These are phyloP conservation scores for Hawksworthiomyces lignivorus DNA, from an alignment of 2,329 filamentous ascomycete species.

Conservation along the genomic window DNA sequence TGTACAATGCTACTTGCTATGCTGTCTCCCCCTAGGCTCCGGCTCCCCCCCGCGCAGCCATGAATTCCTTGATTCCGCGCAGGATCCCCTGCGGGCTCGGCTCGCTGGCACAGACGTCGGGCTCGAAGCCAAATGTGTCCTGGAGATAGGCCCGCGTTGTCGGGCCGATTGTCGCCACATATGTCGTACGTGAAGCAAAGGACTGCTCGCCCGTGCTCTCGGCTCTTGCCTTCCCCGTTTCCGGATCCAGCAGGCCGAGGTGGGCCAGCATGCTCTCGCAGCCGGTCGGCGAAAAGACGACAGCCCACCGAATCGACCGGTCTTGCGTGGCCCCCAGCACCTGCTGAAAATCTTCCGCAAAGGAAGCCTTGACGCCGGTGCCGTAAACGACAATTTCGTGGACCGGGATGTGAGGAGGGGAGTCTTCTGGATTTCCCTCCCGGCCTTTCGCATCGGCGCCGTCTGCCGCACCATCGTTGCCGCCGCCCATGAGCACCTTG, in stretches of 20 bases:
- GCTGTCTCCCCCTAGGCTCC: too few relatives aligned
- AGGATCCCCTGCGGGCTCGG: slow-evolving; percentile 77
- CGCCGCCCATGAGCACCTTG: slow-evolving; percentile 57
- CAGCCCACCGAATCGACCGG: slow-evolving; percentile 54
- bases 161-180: slow-evolving; percentile 83
- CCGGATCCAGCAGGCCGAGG: slow-evolving; percentile 43
- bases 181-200: slow-evolving; percentile 42
- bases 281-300: slow-evolving; percentile 64
- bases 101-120: slow-evolving; percentile 72
- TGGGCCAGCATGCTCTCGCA: slow-evolving; percentile 52
- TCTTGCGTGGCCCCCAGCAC: slow-evolving; percentile 38
- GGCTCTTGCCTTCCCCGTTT: slow-evolving; percentile 25
- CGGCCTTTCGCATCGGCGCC: slow-evolving; percentile 14
- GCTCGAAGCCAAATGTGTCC: slow-evolving; percentile 55
- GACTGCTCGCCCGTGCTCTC: too few relatives aligned
- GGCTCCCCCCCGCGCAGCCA: too few relatives aligned
- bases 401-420: slow-evolving; percentile 51
- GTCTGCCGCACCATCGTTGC: slow-evolving; percentile 27
- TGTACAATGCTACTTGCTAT: too few relatives aligned
- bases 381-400: slow-evolving; percentile 81
- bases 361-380: slow-evolving; percentile 73
- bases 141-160: slow-evolving; percentile 74
- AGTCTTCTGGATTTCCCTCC: too few relatives aligned
- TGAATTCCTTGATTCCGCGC: slow-evolving; percentile 53
- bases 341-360: slow-evolving; percentile 56